phyloP scores from a whole-genome alignment of 2,329 filamentous ascomycete species.

The Mariannaea elegans region DNA sequence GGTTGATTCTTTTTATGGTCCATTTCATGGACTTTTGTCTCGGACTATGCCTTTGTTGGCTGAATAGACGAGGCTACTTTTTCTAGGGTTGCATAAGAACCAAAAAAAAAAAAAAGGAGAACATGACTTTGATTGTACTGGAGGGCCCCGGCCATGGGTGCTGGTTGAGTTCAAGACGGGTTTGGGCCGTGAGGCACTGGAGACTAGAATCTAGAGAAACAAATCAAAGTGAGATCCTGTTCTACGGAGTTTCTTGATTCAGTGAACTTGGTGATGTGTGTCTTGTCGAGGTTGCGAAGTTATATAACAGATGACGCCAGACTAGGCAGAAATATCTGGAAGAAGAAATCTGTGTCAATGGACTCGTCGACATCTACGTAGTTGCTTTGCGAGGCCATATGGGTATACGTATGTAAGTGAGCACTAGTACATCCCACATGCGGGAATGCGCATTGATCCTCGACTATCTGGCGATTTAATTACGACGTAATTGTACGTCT shows the following conservation, averaged over 20 bases:
- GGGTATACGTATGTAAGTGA: background rate
- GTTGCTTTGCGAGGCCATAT: background rate
- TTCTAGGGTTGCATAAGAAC: constrained; percentile 6
- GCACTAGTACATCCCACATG: background rate
- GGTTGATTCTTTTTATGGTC: constrained; percentile 5
- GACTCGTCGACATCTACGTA: background rate
- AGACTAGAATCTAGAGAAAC: constrained; percentile 37
- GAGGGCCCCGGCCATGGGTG: constrained; percentile 16
- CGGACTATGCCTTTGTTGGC: constrained; percentile 12
- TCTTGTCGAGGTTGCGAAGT: too few species aligned
- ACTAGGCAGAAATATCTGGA: background rate
- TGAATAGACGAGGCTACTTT: constrained; percentile 6
- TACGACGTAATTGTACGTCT: too few species aligned
- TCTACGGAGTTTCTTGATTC: background rate
- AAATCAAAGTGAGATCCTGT: constrained; percentile 25
- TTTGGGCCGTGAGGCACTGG: constrained; percentile 21
- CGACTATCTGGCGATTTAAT: too few species aligned
- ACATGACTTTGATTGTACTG: constrained; percentile 23
- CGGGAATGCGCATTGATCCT: background rate
- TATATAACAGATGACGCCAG: too few species aligned
- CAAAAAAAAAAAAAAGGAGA: constrained; percentile 22
- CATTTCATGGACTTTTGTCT: constrained; percentile 7
- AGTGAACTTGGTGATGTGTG: constrained; percentile 4
- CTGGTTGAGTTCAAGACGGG: constrained; percentile 18
- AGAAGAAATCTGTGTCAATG: background rate